Evolutionary conservation across 306 rosid species (phyloP).

Genomic region (Sesbania bispinosa): DNA sequence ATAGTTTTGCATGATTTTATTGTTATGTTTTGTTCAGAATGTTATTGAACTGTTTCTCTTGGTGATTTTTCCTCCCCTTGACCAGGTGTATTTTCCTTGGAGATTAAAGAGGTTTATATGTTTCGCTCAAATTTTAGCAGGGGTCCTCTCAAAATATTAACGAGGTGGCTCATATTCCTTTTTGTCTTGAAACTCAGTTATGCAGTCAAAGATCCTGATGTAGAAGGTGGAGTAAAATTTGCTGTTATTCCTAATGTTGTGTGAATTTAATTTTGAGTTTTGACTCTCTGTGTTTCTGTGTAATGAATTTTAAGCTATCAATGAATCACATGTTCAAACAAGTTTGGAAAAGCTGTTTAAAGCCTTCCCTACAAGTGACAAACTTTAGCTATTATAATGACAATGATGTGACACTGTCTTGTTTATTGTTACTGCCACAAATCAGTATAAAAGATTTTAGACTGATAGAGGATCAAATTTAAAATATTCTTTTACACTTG

Average conservation of each 20-base stretch:
- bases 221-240: conserved; percentile 61
- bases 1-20: not conserved
- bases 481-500: not conserved
- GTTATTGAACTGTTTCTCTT: not conserved
- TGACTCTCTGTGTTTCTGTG: not conserved
- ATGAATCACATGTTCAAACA: not conserved
- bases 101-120: conserved; percentile 43
- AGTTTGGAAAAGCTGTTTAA: not conserved
- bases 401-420: not conserved
- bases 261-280: not conserved
- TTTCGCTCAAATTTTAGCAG: conserved; percentile 29
- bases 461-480: not conserved
- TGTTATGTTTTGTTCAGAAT: not conserved
- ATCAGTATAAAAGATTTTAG: not conserved
- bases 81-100: conserved; percentile 22
- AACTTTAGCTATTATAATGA: not conserved
- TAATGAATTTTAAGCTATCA: not conserved
- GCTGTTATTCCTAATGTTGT: not conserved
- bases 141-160: conserved; percentile 45
- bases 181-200: conserved; percentile 39
- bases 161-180: conserved; percentile 51
- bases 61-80: not conserved
- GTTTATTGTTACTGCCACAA: not conserved
- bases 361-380: not conserved
- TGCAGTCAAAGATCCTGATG: conserved; percentile 59